phyloP scores from a whole-genome alignment of 495 filamentous ascomycete species.

The Trichoderma gamsii region DNA sequence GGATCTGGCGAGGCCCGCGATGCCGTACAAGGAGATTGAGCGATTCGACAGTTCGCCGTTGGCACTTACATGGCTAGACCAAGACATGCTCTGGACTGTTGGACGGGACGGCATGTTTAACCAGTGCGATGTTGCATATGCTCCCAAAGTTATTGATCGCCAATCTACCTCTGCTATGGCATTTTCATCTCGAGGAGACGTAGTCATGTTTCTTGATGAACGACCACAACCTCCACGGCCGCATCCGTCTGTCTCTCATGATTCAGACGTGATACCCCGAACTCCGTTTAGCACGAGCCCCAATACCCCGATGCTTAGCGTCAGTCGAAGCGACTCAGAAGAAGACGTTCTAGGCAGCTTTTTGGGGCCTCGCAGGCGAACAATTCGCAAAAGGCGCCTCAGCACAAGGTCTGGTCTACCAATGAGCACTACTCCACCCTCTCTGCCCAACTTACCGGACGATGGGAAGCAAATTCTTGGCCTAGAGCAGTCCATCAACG shows the following conservation, averaged over 20 bases:
- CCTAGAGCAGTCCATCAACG: constrained; percentile 56
- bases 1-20: constrained; percentile 81
- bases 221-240: constrained; percentile 34
- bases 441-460: constrained; percentile 39
- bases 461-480: constrained; percentile 39
- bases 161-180: constrained; percentile 56
- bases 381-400: constrained; percentile 32
- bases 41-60: constrained; percentile 63
- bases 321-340: constrained; percentile 62
- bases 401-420: constrained; percentile 28
- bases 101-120: constrained; percentile 76
- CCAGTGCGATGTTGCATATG: constrained; percentile 82
- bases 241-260: constrained; percentile 29
- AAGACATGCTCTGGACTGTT: constrained; percentile 87
- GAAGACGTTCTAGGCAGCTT: constrained; percentile 59
- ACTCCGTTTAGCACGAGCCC: constrained; percentile 41
- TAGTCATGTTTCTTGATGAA: constrained; percentile 52
- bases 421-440: constrained; percentile 56
- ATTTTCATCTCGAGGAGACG: constrained; percentile 55
- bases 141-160: constrained; percentile 71
- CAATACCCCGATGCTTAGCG: constrained; percentile 38
- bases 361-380: constrained; percentile 43
- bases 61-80: constrained; percentile 83
- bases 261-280: constrained; percentile 24
- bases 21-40: constrained; percentile 82